Percentiles rank a stretch among this genome's conserved stretches.
These are phyloP conservation scores for Selenicereus undatus DNA, from an alignment of 148 eudicot genomes.

Conservation along the genomic window DNA sequence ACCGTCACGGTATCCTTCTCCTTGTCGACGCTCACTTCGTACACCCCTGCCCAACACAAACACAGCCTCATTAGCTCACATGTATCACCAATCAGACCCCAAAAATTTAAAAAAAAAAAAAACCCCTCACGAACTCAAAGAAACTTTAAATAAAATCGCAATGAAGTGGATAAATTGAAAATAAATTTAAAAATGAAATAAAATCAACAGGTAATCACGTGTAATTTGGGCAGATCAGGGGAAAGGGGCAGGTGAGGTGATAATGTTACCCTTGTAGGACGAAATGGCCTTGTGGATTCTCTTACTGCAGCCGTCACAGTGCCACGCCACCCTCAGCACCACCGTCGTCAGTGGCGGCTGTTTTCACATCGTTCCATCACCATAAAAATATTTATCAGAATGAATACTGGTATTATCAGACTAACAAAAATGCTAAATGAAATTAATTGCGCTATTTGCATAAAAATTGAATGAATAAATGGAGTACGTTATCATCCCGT, in stretches of 20 bases:
- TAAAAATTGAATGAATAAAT: no score
- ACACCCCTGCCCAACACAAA: constrained; percentile 39
- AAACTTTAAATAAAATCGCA: no score
- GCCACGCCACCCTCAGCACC: constrained; percentile 59
- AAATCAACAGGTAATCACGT: background rate
- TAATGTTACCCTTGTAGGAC: constrained; percentile 48
- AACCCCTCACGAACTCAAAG: no score
- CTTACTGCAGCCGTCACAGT: constrained; percentile 73
- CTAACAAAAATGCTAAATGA: no score
- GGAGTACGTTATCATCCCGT: no score
- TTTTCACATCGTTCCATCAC: background rate
- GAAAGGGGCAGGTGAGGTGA: background rate
- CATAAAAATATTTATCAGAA: background rate
- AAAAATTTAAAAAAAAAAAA: no score
- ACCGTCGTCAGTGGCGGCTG: constrained; percentile 62
- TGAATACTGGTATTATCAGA: background rate
- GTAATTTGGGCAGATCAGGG: no score
- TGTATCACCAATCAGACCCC: no score
- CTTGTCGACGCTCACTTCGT: constrained; percentile 47
- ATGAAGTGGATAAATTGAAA: no score
- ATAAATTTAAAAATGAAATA: background rate
- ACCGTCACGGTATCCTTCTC: constrained; percentile 55
- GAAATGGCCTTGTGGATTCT: constrained; percentile 43
- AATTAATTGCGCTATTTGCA: no score
- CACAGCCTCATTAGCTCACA: background rate